A percentile compares a stretch with the other conserved stretches of the same genome.
Conservation (phyloP, 768 basidiomycete genomes). For the Naganishia vaughanmartiniae region DNA sequence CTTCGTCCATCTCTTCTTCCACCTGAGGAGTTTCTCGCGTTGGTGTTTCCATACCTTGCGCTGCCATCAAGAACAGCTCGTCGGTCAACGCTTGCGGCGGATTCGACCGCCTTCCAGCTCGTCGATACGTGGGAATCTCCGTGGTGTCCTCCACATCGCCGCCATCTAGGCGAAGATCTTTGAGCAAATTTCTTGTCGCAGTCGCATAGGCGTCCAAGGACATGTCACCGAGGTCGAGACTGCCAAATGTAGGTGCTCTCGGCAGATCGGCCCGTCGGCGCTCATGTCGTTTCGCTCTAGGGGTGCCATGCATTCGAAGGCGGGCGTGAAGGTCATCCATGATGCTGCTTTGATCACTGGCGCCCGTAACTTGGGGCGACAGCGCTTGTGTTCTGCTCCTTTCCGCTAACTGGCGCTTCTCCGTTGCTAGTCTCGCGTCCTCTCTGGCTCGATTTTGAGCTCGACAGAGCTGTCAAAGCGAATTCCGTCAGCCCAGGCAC, state of each 20-base stretch:
- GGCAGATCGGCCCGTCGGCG: constrained; percentile 39
- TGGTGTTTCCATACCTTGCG: constrained; percentile 2
- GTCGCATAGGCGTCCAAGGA: constrained; percentile 23
- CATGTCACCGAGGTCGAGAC: constrained; percentile 13
- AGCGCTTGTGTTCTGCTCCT: constrained; percentile 39
- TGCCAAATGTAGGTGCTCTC: constrained; percentile 20
- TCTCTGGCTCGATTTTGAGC: constrained; percentile 69
- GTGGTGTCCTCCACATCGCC: not conserved
- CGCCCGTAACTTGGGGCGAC: constrained; percentile 48
- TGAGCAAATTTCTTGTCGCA: constrained; percentile 12
- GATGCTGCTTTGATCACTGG: constrained; percentile 38
- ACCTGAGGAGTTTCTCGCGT: not conserved
- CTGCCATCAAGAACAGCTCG: constrained; percentile 23
- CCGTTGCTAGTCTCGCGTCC: constrained; percentile 66
- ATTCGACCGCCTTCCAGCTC: constrained; percentile 16
- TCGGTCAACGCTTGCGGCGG: constrained; percentile 8
- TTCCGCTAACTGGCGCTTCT: constrained; percentile 64
- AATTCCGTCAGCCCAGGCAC: not conserved
- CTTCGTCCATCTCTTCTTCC: not conserved
- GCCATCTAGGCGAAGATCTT: constrained; percentile 7
- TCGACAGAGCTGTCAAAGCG: constrained; percentile 72
- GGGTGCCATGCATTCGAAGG: constrained; percentile 50
- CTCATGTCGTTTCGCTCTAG: constrained; percentile 41
- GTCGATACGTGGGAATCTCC: constrained; percentile 8
- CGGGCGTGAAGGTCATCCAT: constrained; percentile 48